Conservation (phyloP, 306 rosid genomes). For the Quercus alba region DNA sequence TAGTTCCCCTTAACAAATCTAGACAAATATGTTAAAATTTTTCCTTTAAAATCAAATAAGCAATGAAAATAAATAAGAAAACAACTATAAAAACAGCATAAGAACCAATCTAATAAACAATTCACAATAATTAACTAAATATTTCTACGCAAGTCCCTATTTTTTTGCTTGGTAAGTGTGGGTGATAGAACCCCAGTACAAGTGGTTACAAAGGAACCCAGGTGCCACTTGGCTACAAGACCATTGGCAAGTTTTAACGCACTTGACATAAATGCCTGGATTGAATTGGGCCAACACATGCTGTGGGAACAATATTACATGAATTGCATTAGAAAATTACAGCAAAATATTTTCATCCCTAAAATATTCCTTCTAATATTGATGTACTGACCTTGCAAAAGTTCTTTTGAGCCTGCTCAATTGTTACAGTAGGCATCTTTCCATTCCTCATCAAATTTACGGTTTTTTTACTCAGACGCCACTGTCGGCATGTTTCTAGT, state of each 20-base stretch:
- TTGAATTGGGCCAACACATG: background rate
- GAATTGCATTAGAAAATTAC: too few species aligned
- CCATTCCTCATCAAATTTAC: constrained; percentile 97
- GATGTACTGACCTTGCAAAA: constrained; percentile 68
- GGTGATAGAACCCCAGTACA: too few species aligned
- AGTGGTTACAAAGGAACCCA: too few species aligned
- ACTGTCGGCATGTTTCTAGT: constrained; percentile 95
- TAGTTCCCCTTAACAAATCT: background rate
- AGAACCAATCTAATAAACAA: background rate
- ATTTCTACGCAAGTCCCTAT: background rate
- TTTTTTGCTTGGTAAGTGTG: background rate
- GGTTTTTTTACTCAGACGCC: constrained; percentile 96
- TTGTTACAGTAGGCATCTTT: constrained; percentile 95
- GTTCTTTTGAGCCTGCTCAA: constrained; percentile 99
- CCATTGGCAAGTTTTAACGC: background rate
- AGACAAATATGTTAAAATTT: background rate
- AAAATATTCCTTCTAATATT: constrained; percentile 1
- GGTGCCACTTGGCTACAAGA: too few species aligned
- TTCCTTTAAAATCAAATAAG: background rate
- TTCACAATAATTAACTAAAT: background rate
- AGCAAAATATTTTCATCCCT: background rate
- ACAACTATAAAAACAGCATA: background rate
- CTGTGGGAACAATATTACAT: background rate
- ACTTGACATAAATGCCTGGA: background rate
- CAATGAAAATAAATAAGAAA: background rate